phyloP scores from a whole-genome alignment of 2,329 filamentous ascomycete genomes.

The Xylaria digitata region DNA sequence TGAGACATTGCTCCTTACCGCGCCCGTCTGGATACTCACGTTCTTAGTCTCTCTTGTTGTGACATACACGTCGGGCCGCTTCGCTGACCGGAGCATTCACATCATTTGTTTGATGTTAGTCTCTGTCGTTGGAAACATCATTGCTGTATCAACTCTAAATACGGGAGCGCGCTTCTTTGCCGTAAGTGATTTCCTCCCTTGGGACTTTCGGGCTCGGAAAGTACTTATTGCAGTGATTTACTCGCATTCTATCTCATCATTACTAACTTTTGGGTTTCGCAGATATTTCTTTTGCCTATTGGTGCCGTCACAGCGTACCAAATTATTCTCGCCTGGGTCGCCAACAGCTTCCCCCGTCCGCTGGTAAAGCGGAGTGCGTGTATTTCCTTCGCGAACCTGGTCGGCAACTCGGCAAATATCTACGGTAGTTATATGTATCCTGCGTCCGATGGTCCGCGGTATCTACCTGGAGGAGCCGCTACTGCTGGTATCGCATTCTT shows the following conservation, averaged over 20 bases:
- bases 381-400: slow-evolving; percentile 74
- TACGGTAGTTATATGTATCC: slow-evolving; percentile 63
- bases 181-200: slow-evolving; percentile 22
- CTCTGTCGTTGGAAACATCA: slow-evolving; percentile 65
- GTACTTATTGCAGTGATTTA: not conserved
- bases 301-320: slow-evolving; percentile 63
- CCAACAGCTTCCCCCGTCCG: slow-evolving; percentile 77
- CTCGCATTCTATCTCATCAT: not conserved
- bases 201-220: not conserved
- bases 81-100: slow-evolving; percentile 66
- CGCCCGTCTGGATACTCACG: slow-evolving; percentile 65
- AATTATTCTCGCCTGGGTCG: slow-evolving; percentile 74
- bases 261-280: slow-evolving; percentile 2
- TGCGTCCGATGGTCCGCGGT: slow-evolving; percentile 55
- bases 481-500: slow-evolving; percentile 72
- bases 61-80: slow-evolving; percentile 65
- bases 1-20: slow-evolving; percentile 67
- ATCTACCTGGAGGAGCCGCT: slow-evolving; percentile 66
- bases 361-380: slow-evolving; percentile 73
- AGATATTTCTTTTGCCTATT: slow-evolving; percentile 69
- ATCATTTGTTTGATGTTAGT: slow-evolving; percentile 65
- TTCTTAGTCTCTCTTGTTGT: slow-evolving; percentile 65
- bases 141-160: slow-evolving; percentile 63
- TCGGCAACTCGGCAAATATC: slow-evolving; percentile 69
- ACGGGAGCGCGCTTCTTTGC: slow-evolving; percentile 68